These are phyloP conservation scores for Coleophoma crateriformis DNA, from an alignment of 2,329 filamentous ascomycete genomes.

Conservation along the genomic window DNA sequence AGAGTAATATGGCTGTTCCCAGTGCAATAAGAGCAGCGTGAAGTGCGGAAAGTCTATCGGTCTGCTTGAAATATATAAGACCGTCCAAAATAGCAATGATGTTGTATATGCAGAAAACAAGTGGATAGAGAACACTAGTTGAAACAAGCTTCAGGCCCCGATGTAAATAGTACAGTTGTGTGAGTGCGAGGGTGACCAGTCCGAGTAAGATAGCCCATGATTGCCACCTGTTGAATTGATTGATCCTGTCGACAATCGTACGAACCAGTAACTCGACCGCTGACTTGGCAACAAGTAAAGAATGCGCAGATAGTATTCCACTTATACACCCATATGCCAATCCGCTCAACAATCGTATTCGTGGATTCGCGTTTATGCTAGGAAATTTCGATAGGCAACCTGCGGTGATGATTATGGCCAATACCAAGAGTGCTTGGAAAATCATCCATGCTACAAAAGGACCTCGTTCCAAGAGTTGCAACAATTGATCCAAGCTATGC, in stretches of 20 bases:
- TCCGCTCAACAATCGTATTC: slow-evolving; percentile 71
- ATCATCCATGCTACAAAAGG: slow-evolving; percentile 89
- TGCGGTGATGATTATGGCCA: slow-evolving; percentile 59
- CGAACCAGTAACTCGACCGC: slow-evolving; percentile 89
- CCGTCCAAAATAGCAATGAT: slow-evolving; percentile 97
- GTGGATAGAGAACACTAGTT: slow-evolving; percentile 90
- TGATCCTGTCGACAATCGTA: slow-evolving; percentile 78
- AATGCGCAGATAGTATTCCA: slow-evolving; percentile 90
- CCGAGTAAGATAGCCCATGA: slow-evolving; percentile 86
- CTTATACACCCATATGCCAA: slow-evolving; percentile 86
- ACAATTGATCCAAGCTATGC: slow-evolving; percentile 77
- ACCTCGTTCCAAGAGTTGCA: slow-evolving; percentile 66
- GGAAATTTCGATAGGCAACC: slow-evolving; percentile 48
- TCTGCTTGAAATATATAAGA: slow-evolving; percentile 93
- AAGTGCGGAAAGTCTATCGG: slow-evolving; percentile 67
- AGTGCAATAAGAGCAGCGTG: slow-evolving; percentile 79
- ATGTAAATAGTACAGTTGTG: slow-evolving; percentile 93
- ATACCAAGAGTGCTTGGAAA: slow-evolving; percentile 67
- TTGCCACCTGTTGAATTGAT: slow-evolving; percentile 94
- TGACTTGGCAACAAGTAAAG: slow-evolving; percentile 88
- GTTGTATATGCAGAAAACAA: slow-evolving; percentile 99
- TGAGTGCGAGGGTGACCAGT: slow-evolving; percentile 75
- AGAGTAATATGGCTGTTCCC: slow-evolving; percentile 79
- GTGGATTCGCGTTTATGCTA: slow-evolving; percentile 52
- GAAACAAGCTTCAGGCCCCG: slow-evolving; percentile 90